Base-by-base conservation (phyloP, 345 rosid genomes). In the Mallotus nudiflorus region DNA sequence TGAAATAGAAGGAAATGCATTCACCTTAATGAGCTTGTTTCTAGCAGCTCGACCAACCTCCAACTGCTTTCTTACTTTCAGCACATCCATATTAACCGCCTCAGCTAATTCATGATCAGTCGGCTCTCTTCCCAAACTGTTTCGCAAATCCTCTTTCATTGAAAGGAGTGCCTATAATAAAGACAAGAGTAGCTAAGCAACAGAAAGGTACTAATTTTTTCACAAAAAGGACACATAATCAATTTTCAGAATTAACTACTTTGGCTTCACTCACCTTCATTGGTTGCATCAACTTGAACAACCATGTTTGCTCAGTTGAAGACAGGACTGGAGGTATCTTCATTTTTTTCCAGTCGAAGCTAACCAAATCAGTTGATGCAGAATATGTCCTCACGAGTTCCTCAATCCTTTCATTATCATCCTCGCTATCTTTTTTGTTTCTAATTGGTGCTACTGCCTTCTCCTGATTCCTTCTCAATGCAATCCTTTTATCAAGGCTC, bases 291-390 rank as follows among this genome's bases (percentile, higher is more conserved):
- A 89, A 69, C 82, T 85, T 95, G 83, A 95, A 95, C 87, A 95
- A 72, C 97, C 97, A 92, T 58, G 79, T 49, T 69, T 95, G 97
- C 77, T 95, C 99, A 0, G 85, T 46, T 1, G 90, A 85, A 40
- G 91, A 76, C 53, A 95, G 88, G 82, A 95, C 97, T 0, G 97
- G 99, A 65, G 97, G 99, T 65, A 95, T 92, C 87, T 86, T 90
- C 99, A 85, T 90, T 60, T 85, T 95, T 48, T 85, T 95, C 99
- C 99, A 95, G 73, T 95, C 99, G 81, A 95, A 76, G 85, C 89
- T 87, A 20, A 70, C 87, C 70, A 90, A 63, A 81, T 85, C 87
- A 7, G 91, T 84, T 49, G 97, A 95, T 74, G 84, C 79, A 0
- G 92, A 88, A 74, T 92, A 90, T 6, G 83, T 90, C 74, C 92